Percentiles rank a stretch among this genome's conserved stretches.
phyloP scores from a whole-genome alignment of 225 moss, liverwort and hornwort genomes.

The Physcomitrellopsis africana region DNA sequence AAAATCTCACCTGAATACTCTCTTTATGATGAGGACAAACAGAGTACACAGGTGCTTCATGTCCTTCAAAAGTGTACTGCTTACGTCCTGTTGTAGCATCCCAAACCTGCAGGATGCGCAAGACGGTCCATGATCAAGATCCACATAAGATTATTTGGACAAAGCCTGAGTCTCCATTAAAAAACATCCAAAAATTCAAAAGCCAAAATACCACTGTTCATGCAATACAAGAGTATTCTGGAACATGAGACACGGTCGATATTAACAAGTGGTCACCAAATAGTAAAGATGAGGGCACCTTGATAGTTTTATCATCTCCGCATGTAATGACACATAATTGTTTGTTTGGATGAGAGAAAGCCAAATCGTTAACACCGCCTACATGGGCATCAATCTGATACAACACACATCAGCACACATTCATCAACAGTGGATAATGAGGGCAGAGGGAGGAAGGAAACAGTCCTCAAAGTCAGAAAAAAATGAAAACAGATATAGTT shows the following conservation, averaged over 20 bases:
- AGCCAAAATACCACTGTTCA: not conserved
- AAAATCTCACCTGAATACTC: constrained; percentile 73
- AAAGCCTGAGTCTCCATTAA: not conserved
- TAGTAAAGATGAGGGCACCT: constrained; percentile 49
- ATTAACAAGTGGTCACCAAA: not conserved
- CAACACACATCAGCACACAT: constrained; percentile 17
- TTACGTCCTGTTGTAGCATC: constrained; percentile 88
- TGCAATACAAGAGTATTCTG: not conserved
- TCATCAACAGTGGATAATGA: not conserved
- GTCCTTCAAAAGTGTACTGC: constrained; percentile 94
- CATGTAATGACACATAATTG: constrained; percentile 97
- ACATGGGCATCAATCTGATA: constrained; percentile 96
- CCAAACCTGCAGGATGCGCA: constrained; percentile 68
- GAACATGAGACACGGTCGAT: not conserved
- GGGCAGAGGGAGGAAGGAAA: not conserved
- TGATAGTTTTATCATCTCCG: constrained; percentile 97
- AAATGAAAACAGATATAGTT: not conserved
- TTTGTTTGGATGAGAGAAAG: constrained; percentile 98
- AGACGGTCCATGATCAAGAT: constrained; percentile 5
- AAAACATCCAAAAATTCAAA: not conserved
- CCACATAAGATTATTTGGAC: not conserved
- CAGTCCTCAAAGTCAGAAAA: not conserved
- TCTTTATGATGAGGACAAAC: constrained; percentile 99
- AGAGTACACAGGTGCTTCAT: constrained; percentile 96
- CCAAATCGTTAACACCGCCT: constrained; percentile 96